Evolutionary conservation across 352 stramenopile species (phyloP), one percentile per base, ranked within the genome.

Genomic region (Pythium phragmiticola): DNA sequence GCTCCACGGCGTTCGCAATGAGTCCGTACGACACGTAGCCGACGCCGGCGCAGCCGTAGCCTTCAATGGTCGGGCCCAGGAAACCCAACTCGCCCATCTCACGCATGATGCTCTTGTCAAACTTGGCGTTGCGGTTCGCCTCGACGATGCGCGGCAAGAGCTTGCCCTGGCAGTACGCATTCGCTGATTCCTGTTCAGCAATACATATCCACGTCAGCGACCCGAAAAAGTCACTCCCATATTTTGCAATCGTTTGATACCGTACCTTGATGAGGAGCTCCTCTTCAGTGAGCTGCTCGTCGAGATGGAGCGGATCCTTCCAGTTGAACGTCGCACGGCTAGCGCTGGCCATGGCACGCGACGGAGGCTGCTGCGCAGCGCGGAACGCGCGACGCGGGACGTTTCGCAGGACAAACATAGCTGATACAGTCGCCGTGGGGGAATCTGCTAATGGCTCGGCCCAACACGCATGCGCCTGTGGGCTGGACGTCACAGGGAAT

Each of bases 1-100:
- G 66, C 82, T 99, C 97, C 17, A 99, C 94, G 41, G 98, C 97
- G 19, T 97, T 97, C 11, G 97, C 94, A 55, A 99, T 97, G 13
- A 99, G 72, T 14, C 97, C 97, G 70, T 99, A 99, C 28, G 89
- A 94, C 21, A 99, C 96, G 75, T 99, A 99, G 34, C 88, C 88
- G 34, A 98, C 79, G 16, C 95, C 96, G 9, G 89, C 75, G 57
- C 97, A 98, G 52, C 96, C 97, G 80, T 99, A 99, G 34, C 89
- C 87, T 56, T 97, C 57, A 52, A 99, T 94, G 9, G 96, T 99
- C 7, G 90, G 76, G 61, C 97, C 97, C 3, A 99, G 73, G 49
- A 99, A 90, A 34, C 97, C 97, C 74, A 98, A 88, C 49, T 92
- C 75, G 26, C 96, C 95, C 81, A 98, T 95, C 75, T 98, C 89